Evolutionary conservation across 345 rosid genomes (phyloP).

Genomic region (Brassica incana): DNA sequence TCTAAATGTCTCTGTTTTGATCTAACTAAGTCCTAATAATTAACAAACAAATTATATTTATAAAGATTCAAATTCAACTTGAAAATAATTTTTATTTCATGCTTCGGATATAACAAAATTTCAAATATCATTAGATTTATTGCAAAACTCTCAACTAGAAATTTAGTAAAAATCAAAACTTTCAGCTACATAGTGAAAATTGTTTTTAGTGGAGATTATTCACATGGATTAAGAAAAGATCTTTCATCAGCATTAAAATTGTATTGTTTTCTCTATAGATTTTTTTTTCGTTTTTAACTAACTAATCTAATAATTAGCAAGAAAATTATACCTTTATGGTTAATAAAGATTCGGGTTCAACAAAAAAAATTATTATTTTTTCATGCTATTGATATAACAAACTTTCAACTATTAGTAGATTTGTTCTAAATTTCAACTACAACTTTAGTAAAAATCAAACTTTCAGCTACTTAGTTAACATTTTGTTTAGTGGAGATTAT

Average conservation of each 20-base stretch:
- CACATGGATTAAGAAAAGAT: neutral
- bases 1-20: no score
- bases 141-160: neutral
- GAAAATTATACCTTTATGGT: neutral
- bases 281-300: neutral
- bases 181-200: conserved; percentile 7
- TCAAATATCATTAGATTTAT: neutral
- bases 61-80: no score
- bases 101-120: neutral
- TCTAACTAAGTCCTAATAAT: no score
- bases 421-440: neutral
- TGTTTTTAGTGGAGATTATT: conserved; percentile 19
- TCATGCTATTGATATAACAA: neutral
- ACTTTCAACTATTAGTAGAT: neutral
- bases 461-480: conserved; percentile 4
- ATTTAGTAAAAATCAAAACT: neutral
- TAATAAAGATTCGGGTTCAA: no score
- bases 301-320: neutral
- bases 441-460: no score
- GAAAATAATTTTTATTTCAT: no score
- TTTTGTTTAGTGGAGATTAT: conserved; percentile 18
- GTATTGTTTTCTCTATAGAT: neutral
- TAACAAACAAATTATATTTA: no score
- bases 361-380: no score
- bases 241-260: neutral